Evolutionary conservation across 106 monocot genomes (phyloP).

Genomic region (Dendrobium huoshanense): DNA sequence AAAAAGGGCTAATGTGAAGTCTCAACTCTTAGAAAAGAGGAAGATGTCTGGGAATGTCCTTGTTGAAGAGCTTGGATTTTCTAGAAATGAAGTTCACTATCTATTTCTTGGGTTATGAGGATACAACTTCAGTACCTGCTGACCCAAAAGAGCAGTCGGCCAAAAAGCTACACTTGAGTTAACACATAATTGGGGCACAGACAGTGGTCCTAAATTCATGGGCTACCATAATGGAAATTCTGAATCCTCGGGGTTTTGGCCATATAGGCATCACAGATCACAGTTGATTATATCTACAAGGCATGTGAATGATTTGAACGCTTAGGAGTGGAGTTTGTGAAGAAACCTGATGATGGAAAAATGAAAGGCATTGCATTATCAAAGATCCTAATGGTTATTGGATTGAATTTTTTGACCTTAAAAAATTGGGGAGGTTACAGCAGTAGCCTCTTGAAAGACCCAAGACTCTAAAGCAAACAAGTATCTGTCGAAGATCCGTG

Average conservation of each 20-base stretch:
- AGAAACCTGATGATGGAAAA: constrained; percentile 86
- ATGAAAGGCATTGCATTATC: too few relatives aligned
- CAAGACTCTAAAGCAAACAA: too few relatives aligned
- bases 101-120: constrained; percentile 96
- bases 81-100: constrained; percentile 95
- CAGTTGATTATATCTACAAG: constrained; percentile 91
- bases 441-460: too few relatives aligned
- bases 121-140: constrained; percentile 57
- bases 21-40: not conserved
- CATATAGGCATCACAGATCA: constrained; percentile 94
- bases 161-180: constrained; percentile 96
- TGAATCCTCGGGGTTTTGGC: constrained; percentile 95
- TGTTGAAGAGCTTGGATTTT: constrained; percentile 92
- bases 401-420: too few relatives aligned
- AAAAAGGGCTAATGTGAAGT: too few relatives aligned
- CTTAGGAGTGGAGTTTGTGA: constrained; percentile 91
- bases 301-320: constrained; percentile 89
- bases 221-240: constrained; percentile 98
- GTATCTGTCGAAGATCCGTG: too few relatives aligned
- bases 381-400: too few relatives aligned
- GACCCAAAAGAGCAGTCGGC: constrained; percentile 60
- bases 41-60: constrained; percentile 21
- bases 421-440: too few relatives aligned
- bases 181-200: constrained; percentile 98
- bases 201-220: constrained; percentile 93